Base-by-base conservation (phyloP, 345 rosid genomes). In the Aquilaria yunnanensis region DNA sequence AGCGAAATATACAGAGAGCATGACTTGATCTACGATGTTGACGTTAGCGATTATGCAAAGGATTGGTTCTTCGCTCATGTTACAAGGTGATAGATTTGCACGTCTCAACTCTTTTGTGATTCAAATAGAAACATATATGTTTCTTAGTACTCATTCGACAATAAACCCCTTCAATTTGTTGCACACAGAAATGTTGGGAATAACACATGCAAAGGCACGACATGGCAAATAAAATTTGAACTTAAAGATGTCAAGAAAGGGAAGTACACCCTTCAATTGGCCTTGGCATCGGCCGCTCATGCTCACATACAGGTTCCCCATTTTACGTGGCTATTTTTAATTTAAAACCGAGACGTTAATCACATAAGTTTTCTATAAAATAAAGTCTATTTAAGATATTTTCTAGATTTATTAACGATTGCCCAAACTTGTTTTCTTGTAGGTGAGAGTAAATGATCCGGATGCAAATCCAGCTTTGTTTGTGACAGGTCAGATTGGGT, bases 1-100 rank as follows among this genome's bases (percentile, higher is more conserved):
- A 53, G 77, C n/a, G 85, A 74, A 66, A 29, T 84, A 33, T 86
- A 88, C 69, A 92, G 72, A 23, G 32, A 48, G 0, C 58, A 32
- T 0, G 97, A 93, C 77, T 85, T 88, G 3, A 55, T 69, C 34
- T 93, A 75, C 75, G 72, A 8, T 0, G 60, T 71, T 51, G 90
- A 85, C 16, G 57, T 62, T 11, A 80, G 80, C 43, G 70, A 90
- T 67, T 76, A 79, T 53, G 55, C 33, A n/a, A 70, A 51, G 63
- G 82, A 84, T 67, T 94, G 99, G 99, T 85, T 88, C 77, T 90
- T 68, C 68, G 96, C 89, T 50, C 99, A 90, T 10, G 88, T 86
- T 63, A 68, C 74, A 12, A 83, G 97, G 97, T 82, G 64, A 14
- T 62, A 47, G 12, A 53, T 34, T 32, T 30, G 32, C 50, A n/a